Percentiles rank a stretch among this genome's conserved stretches.
Conservation (phyloP, 768 basidiomycete species). For the Krasilnikovozyma curviuscula region DNA sequence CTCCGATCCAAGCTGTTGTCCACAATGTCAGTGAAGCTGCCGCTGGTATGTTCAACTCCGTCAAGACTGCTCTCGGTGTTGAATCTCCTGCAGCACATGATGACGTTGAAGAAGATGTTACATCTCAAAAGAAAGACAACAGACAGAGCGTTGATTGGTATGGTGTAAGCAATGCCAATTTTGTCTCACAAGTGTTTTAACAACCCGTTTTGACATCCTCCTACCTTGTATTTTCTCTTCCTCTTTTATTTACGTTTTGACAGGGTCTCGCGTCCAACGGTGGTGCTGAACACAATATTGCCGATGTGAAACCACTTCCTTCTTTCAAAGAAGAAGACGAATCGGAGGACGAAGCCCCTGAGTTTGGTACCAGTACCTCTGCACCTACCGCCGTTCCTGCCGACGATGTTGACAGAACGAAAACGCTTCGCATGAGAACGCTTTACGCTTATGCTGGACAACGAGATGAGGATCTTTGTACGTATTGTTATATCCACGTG, state of each 20-base stretch:
- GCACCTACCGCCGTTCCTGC: constrained; percentile 31
- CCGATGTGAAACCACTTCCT: constrained; percentile 11
- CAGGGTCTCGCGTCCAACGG: constrained; percentile 59
- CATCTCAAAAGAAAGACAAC: constrained; percentile 31
- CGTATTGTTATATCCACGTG: constrained; percentile 21
- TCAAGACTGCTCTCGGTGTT: too few species aligned
- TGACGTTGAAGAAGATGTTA: neutral
- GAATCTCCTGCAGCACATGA: too few species aligned
- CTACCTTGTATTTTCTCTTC: too few species aligned
- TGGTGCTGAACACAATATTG: constrained; percentile 6
- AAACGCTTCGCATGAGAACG: constrained; percentile 43
- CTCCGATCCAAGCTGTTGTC: too few species aligned
- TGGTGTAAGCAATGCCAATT: too few species aligned
- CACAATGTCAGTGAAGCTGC: too few species aligned
- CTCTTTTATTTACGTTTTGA: too few species aligned
- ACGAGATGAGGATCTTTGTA: constrained; percentile 70
- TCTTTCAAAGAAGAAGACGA: constrained; percentile 35
- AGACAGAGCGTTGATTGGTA: constrained; percentile 84
- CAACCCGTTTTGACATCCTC: too few species aligned
- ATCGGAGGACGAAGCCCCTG: constrained; percentile 25
- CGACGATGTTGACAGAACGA: constrained; percentile 46
- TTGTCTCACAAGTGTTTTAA: too few species aligned
- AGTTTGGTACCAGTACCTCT: constrained; percentile 12
- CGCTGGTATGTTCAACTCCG: too few species aligned
- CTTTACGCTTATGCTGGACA: constrained; percentile 73